Conservation (phyloP, 1,284 basidiomycete genomes). For the Takashimella koratensis region DNA sequence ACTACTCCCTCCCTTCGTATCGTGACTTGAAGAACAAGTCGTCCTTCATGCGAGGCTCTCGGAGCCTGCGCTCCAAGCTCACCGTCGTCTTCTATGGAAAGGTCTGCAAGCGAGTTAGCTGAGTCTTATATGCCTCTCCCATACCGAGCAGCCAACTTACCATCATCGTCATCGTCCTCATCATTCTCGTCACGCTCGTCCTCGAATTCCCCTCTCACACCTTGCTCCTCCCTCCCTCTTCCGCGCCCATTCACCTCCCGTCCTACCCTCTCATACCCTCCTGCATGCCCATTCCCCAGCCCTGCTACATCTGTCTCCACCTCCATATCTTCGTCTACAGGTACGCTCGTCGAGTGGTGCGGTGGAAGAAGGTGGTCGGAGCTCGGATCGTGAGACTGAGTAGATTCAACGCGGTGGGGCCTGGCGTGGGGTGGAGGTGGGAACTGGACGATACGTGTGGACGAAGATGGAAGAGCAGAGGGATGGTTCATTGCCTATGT, state of each 20-base stretch:
- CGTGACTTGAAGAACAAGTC: too few species aligned
- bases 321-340: too few species aligned
- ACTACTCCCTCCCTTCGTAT: too few species aligned
- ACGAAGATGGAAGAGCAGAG: background rate
- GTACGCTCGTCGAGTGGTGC: too few species aligned
- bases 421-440: background rate
- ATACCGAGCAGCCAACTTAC: background rate
- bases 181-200: slow-evolving; percentile 8
- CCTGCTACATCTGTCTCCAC: background rate
- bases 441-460: background rate
- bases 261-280: background rate
- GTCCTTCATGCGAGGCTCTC: too few species aligned
- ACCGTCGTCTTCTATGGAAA: background rate
- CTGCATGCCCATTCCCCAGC: background rate
- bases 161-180: slow-evolving; percentile 6
- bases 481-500: background rate
- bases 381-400: too few species aligned
- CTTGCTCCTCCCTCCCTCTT: background rate
- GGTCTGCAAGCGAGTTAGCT: background rate
- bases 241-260: too few species aligned
- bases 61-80: too few species aligned
- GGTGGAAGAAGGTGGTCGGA: too few species aligned
- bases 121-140: too few species aligned
- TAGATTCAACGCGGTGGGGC: background rate
- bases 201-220: slow-evolving; percentile 2